Base-by-base conservation (phyloP, 805 yeast genomes). In the Candida quercuum region DNA sequence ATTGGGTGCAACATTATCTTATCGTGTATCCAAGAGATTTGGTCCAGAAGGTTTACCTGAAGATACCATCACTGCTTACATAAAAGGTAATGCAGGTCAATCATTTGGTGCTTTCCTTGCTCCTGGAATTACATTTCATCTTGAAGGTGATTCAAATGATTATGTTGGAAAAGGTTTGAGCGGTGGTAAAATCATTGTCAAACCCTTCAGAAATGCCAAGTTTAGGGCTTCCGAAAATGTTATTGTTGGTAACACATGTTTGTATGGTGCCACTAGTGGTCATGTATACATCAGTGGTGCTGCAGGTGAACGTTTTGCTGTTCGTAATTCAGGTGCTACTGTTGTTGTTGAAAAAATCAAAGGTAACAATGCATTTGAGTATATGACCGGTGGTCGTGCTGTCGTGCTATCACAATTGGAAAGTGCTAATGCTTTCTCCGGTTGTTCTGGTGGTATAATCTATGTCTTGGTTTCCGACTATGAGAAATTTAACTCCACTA, bases 391-490 rank as follows among this genome's bases (percentile, higher is more conserved):
- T 62, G 99, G 99, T 60, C 79, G 98, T 54, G 96, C 93, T 45
- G 87, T 91, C 57, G 88, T 91, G 33, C 74, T 91, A 50, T 96
- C 97, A 33, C 67, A 79, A 42, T 86, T 96, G 53, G 97, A 96
- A 41, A 78, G 97, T 46, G 82, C 88, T 60, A 96, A 86, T 44
- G 72, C 72, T 4, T 66, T 80, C 43, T 96, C 99, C 39, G 99
- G 99, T 71, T 93, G 93, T 84, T 89, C 97, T 52, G 99, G 99
- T 66, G 99, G 99, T 78, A 91, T 93, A 62, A 95, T 96, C 13
- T 91, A 91, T 58, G 97, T 94, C 42, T 72, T 91, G 52, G 95
- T 89, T 54, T 85, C 91, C 71, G 97, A 93, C 36, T 59, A 57
- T 45, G 96, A 89, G 59, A 96, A 88, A 59, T 89, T 91, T 56